Conservation (phyloP, 768 basidiomycete genomes). For the Pleurotus tuoliensis region DNA sequence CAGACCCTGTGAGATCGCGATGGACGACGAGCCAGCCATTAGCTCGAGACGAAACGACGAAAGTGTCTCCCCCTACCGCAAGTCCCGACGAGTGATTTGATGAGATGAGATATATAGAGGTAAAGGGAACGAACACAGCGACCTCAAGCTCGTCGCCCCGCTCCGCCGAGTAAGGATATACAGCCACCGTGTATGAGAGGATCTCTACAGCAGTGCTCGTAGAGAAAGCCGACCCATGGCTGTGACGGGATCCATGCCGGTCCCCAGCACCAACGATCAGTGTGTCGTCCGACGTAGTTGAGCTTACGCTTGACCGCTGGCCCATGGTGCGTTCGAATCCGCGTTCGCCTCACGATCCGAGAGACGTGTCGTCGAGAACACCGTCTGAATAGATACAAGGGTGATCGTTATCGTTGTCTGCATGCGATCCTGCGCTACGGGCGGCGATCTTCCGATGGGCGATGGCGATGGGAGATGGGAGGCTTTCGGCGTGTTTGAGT, state of each 20-base stretch:
- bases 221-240: background rate
- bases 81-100: slow-evolving; percentile 2
- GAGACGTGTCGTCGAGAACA: slow-evolving; percentile 27
- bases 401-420: slow-evolving; percentile 32
- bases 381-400: slow-evolving; percentile 52
- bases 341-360: slow-evolving; percentile 30
- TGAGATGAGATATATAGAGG: background rate
- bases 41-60: slow-evolving; percentile 88
- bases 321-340: too few relatives aligned
- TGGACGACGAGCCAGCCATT: slow-evolving; percentile 99
- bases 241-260: background rate
- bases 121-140: slow-evolving; percentile 65
- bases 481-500: slow-evolving; percentile 95
- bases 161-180: slow-evolving; percentile 98
- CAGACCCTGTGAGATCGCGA: slow-evolving; percentile 83
- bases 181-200: slow-evolving; percentile 92
- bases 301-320: slow-evolving; percentile 21
- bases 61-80: slow-evolving; percentile 80
- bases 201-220: slow-evolving; percentile 32
- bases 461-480: slow-evolving; percentile 94
- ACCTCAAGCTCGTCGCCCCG: slow-evolving; percentile 99
- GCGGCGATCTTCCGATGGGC: slow-evolving; percentile 95
- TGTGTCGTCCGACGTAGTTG: background rate
- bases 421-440: slow-evolving; percentile 67
- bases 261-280: background rate